Evolutionary conservation across 495 filamentous ascomycete genomes (phyloP), one percentile per base, ranked within the genome.

Genomic region (Hypoxylon cercidicola): DNA sequence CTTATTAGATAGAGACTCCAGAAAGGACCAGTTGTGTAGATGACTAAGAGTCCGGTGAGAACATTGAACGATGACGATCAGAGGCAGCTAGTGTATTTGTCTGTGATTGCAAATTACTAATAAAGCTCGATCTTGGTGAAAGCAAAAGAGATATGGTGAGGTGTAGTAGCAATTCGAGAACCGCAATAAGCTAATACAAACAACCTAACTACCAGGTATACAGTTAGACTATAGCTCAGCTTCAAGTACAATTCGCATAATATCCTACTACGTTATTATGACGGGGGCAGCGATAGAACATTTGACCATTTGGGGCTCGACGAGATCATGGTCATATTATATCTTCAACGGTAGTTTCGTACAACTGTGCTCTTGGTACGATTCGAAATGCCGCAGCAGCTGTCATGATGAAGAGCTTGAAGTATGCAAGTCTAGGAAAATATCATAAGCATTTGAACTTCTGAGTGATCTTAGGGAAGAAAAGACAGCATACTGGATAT

Each of bases 401-500:
- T 1, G 69, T 37, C 60, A 73, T 69, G 40, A 74, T 20, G 43
- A 69, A 74, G 1, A 76, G 16, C 30, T 76, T 72, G 37, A 67
- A 72, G 48, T 74, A 71, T 8, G 72, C 74, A 40, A 76, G 54
- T n/a, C 74, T 75, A 49, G 16, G 18, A 55, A 5, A 44, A 12
- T 1, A 25, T 1, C 8, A 44, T 65, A 34, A 63, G 25, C 4
- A 18, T 34, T 11, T 1, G 23, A 34, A 40, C 23, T 25, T 15
- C 16, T 16, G 0, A 15, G 16, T 11, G 18, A 20, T 23, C 7
- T 32, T 34, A 32, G 20, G 19, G 25, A 3, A 11, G 23, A 28
- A 19, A n/a, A 16, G 13, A 21, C 5, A 32, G 64, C 69, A 62
- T 48, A 75, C 76, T 82, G 80, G 35, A 82, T 83, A 1, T 82